Conservation (phyloP, 805 yeast genomes). For the Sugiyamaella valdiviana region DNA sequence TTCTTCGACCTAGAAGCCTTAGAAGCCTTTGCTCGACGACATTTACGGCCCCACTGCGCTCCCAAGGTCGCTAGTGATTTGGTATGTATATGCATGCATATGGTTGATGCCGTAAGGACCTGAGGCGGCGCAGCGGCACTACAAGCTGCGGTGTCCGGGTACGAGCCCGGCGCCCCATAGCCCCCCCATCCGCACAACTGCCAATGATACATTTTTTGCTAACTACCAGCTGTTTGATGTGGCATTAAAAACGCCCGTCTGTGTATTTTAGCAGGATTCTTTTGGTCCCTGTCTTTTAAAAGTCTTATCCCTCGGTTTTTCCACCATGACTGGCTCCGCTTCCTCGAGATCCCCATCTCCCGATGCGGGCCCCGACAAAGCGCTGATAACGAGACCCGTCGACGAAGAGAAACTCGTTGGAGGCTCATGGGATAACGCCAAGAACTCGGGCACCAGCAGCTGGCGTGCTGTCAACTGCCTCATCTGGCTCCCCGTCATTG, state of each 20-base stretch:
- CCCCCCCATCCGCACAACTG: too few relatives aligned
- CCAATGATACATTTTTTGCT: neutral
- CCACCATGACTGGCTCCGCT: neutral
- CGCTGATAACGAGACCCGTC: neutral
- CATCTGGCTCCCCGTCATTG: neutral
- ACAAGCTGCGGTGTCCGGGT: too few relatives aligned
- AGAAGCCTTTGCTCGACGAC: too few relatives aligned
- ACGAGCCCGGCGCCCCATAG: too few relatives aligned
- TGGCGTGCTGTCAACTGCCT: neutral
- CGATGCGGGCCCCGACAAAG: neutral
- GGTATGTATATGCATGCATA: too few relatives aligned
- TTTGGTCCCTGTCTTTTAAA: neutral
- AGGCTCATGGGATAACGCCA: neutral
- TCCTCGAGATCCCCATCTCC: neutral
- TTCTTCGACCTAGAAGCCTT: too few relatives aligned
- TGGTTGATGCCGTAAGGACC: too few relatives aligned
- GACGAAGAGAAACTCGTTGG: neutral
- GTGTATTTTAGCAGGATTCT: neutral
- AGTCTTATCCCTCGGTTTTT: too few relatives aligned
- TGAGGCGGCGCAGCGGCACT: too few relatives aligned
- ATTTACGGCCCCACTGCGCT: too few relatives aligned
- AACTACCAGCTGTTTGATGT: neutral
- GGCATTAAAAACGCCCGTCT: neutral
- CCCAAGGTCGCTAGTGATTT: too few relatives aligned
- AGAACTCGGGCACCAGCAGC: neutral